Base-by-base conservation (phyloP, 2,329 filamentous ascomycete species). In the Ascochyta fabae region DNA sequence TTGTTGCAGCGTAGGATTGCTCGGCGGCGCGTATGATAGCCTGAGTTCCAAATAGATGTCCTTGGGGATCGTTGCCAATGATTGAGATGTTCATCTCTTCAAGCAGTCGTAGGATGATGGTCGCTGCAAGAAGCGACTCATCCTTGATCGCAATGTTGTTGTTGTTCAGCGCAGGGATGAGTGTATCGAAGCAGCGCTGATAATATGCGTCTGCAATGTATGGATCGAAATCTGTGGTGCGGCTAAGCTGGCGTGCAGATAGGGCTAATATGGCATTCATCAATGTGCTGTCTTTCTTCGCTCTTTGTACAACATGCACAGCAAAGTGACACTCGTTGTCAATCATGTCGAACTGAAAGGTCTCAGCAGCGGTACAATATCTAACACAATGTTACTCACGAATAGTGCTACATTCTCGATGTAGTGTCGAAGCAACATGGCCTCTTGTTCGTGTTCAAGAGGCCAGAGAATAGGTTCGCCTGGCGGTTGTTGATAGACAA, bases 181-280 rank as follows among this genome's bases (percentile, higher is more conserved):
- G 50, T 2, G 73, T 77, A 24, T 75, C 65, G 26, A 79, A 73
- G 48, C 77, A 78, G 4, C 68, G 67, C 53, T 77, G 73, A 41
- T 78, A 77, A 51, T 79, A 78, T 4, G 74, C 73, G 57, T 78
- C 77, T 6, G 77, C 76, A 10, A 78, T 72, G 43, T 73, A 76
- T 6, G 77, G 68, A 50, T 78, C 75, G 45, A 77, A 77, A 13
- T 67, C 61, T 1, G 69, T 67, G 9, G 73, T 78, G 6, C 74
- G 72, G 53, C 76, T 78, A 13, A 79, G 62, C 52, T 78, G 76
- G 26, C 76, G 75, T 16, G 77, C 77, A 22, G 77, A 78, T 27
- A 79, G 57, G 19, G 77, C 77, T 45, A 79, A 62, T 24, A 79
- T 74, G 23, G 77, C 77, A 39, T 79, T 77, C 68, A 78, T 76